Evolutionary conservation across 2,329 filamentous ascomycete species (phyloP), one percentile per base, ranked within the genome.

Genomic region (Epichloe amarillans): DNA sequence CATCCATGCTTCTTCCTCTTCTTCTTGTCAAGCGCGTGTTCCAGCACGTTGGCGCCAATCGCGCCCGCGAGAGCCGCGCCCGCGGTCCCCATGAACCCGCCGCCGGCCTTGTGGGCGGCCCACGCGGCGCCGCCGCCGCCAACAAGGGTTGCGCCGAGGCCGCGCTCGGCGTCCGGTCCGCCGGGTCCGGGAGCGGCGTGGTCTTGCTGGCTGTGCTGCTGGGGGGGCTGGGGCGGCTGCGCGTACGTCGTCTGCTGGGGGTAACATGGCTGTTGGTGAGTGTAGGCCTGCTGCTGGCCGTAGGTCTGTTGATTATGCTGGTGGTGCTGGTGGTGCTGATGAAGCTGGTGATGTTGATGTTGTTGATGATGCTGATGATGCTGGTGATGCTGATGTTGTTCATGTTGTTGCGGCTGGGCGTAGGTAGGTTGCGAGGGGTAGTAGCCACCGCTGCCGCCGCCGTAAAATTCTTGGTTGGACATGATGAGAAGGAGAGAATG

Each of bases 41-140:
- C 73, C 6, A 78, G 53, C 38, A 73, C 57, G 53, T 79, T 79
- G 1, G 77, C 77, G 4, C 72, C 74, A n/a, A 80, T 68, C 0
- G 76, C 75, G 36, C 77, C 77, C 15, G 70, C 72, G 1, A 75
- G 67, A 0, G 72, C 68, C 11, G 74, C 75, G 7, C 70, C 74
- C 2, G 78, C 59, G 2, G 73, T 76, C 21, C 73, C 72, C 26
- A 80, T 59, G 37, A 72, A 54, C 17, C 77, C 76, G 30, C 73
- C 73, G 12, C 76, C 77, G 19, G 75, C 64, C 56, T 75, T 72
- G 62, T 78, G 72, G 0, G 74, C 76, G 0, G 75, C 67, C 58
- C 71, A 78, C 7, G 72, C 76, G n/a, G 74, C 77, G 1, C 69
- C 75, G 17, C 71, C 75, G 49, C 74, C 73, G 21, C 76, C 77